Percentiles rank a stretch among this genome's conserved stretches.
These are phyloP conservation scores for Ilyonectria robusta DNA, from an alignment of 2,329 filamentous ascomycete species.

Conservation along the genomic window DNA sequence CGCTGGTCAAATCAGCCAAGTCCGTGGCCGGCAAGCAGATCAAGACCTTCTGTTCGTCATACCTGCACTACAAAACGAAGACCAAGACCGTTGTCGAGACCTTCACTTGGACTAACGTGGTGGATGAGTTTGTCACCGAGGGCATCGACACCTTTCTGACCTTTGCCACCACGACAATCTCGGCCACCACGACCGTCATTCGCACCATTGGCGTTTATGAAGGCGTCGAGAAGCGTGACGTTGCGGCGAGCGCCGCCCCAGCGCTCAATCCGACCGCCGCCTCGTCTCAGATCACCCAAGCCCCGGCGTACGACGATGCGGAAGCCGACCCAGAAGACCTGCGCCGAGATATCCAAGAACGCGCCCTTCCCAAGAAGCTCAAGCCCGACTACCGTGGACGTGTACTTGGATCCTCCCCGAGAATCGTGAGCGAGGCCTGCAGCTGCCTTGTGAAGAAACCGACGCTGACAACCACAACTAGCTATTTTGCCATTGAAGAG, in stretches of 20 bases:
- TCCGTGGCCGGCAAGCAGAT: conserved; percentile 1
- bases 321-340: not conserved
- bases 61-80: conserved; percentile 9
- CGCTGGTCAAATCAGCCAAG: conserved; percentile 5
- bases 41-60: not conserved
- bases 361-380: not conserved
- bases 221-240: conserved; percentile 6
- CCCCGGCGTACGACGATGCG: not conserved
- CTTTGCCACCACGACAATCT: not conserved
- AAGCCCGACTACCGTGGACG: conserved; percentile 12
- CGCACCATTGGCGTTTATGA: conserved; percentile 13
- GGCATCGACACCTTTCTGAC: not conserved
- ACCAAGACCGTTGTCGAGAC: conserved; percentile 1
- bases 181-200: not conserved
- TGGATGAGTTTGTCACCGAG: not conserved
- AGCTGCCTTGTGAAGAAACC: conserved; percentile 22
- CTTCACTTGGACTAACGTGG: not conserved
- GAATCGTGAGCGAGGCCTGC: conserved; percentile 14
- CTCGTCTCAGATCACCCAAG: not conserved
- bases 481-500: not conserved
- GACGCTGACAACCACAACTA: conserved; percentile 7
- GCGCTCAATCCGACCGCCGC: not conserved
- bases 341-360: not conserved
- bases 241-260: conserved; percentile 5
- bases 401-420: not conserved